These are phyloP conservation scores for Citrus medica DNA, from an alignment of 345 rosid species.

Conservation along the genomic window DNA sequence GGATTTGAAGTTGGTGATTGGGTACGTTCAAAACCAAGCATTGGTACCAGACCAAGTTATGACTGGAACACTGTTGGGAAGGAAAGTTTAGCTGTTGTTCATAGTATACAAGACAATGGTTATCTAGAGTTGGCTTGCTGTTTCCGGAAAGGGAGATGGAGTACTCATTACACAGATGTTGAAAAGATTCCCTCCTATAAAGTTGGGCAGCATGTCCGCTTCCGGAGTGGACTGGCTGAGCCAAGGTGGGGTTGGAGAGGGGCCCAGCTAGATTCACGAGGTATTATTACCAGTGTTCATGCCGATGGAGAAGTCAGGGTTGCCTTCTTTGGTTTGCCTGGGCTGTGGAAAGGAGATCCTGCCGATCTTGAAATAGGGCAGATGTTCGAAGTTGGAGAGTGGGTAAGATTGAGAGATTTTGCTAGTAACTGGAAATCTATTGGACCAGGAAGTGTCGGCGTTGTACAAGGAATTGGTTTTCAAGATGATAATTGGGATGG, in stretches of 20 bases:
- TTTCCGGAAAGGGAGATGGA: slow-evolving; percentile 84
- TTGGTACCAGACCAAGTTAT: slow-evolving; percentile 91
- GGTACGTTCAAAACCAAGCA: slow-evolving; percentile 90
- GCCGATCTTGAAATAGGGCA: slow-evolving; percentile 77
- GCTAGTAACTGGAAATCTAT: slow-evolving; percentile 72
- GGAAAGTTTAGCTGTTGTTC: slow-evolving; percentile 89
- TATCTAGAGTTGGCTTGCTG: slow-evolving; percentile 93
- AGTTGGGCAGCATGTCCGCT: slow-evolving; percentile 84
- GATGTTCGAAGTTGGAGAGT: slow-evolving; percentile 87
- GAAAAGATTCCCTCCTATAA: slow-evolving; percentile 76
- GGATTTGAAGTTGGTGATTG: slow-evolving; percentile 99
- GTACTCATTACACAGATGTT: slow-evolving; percentile 74
- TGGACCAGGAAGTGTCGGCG: slow-evolving; percentile 77
- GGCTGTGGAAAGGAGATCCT: slow-evolving; percentile 94
- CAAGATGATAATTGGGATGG: slow-evolving; percentile 87
- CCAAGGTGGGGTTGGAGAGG: slow-evolving; percentile 99
- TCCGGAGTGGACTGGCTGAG: slow-evolving; percentile 70
- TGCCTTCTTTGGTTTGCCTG: slow-evolving; percentile 77
- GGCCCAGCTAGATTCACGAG: slow-evolving; percentile 64
- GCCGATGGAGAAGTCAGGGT: slow-evolving; percentile 92
- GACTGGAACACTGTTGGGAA: slow-evolving; percentile 89
- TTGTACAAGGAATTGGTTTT: slow-evolving; percentile 83
- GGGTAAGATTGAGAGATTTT: slow-evolving; percentile 71
- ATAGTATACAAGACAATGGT: slow-evolving; percentile 85
- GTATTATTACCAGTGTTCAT: slow-evolving; percentile 78